A percentile compares a stretch with the other conserved stretches of the same genome.
phyloP scores from a whole-genome alignment of 73 alveolate genomes.

The Paramecium sonneborni region DNA sequence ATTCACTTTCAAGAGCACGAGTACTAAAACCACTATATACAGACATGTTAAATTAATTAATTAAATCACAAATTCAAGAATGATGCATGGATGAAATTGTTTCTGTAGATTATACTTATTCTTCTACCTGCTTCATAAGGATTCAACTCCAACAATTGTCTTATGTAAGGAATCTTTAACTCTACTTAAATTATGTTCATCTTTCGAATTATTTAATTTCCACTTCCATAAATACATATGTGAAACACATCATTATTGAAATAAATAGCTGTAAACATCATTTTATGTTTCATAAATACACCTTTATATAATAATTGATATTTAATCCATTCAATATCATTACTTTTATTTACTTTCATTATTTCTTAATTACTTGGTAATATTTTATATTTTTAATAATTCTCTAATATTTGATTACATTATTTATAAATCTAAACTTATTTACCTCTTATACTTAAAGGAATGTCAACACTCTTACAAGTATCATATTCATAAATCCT shows the following conservation, averaged over 20 bases:
- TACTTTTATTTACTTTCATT: neutral
- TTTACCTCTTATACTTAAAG: slow-evolving; percentile 14
- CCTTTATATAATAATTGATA: slow-evolving; percentile 10
- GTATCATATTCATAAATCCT: neutral
- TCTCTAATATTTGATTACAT: neutral
- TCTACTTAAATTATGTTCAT: too few relatives aligned
- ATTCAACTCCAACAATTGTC: neutral
- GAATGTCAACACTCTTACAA: neutral
- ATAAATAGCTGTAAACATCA: neutral
- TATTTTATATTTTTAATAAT: neutral
- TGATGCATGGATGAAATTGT: slow-evolving; percentile 4
- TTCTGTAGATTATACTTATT: neutral
- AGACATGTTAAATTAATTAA: neutral
- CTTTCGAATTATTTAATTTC: neutral
- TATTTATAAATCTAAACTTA: neutral
- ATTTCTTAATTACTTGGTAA: neutral
- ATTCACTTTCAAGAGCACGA: neutral
- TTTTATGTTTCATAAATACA: neutral
- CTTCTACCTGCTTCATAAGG: slow-evolving; percentile 9
- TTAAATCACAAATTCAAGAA: slow-evolving; percentile 18
- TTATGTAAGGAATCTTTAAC: neutral
- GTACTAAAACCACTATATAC: slow-evolving; percentile 24
- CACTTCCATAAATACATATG: neutral
- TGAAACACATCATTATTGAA: neutral
- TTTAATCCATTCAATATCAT: neutral